Evolutionary conservation across 2,329 filamentous ascomycete genomes (phyloP).

Genomic region (Catunica adiposa): DNA sequence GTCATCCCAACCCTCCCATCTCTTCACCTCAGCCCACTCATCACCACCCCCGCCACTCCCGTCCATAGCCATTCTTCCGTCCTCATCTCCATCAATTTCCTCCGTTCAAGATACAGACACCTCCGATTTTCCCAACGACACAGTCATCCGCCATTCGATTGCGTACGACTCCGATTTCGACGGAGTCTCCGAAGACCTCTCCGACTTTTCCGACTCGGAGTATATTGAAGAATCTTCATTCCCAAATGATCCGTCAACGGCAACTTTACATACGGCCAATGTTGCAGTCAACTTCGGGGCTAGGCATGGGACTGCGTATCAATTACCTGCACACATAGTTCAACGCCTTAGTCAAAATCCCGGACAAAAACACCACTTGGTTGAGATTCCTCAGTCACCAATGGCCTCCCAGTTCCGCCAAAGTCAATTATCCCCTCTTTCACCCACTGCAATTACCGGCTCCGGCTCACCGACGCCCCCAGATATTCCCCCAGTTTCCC

Average conservation of each 20-base stretch:
- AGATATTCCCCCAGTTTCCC: constrained; percentile 8
- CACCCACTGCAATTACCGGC: not conserved
- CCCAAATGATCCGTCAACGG: not conserved
- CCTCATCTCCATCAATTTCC: not conserved
- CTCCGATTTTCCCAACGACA: not conserved
- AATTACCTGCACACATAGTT: constrained; percentile 4
- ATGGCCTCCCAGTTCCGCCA: not conserved
- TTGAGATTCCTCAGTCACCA: constrained; percentile 7
- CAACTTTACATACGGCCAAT: constrained; percentile 4
- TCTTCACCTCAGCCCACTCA: not conserved
- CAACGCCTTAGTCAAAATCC: constrained; percentile 9
- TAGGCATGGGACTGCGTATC: not conserved
- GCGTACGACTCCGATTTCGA: not conserved
- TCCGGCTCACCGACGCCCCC: not conserved
- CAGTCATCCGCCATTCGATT: not conserved
- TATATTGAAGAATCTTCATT: not conserved
- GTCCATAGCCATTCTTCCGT: not conserved
- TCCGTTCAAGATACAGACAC: not conserved
- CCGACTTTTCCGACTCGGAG: constrained; percentile 1
- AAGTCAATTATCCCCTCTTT: not conserved
- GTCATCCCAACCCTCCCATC: not conserved
- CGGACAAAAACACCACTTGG: constrained; percentile 7
- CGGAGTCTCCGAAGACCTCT: not conserved
- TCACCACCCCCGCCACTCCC: not conserved
- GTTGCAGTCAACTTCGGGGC: constrained; percentile 10